A percentile compares a stretch with the other conserved stretches of the same genome.
phyloP scores from a whole-genome alignment of 225 moss, liverwort and hornwort species.

The Bryum argenteum region DNA sequence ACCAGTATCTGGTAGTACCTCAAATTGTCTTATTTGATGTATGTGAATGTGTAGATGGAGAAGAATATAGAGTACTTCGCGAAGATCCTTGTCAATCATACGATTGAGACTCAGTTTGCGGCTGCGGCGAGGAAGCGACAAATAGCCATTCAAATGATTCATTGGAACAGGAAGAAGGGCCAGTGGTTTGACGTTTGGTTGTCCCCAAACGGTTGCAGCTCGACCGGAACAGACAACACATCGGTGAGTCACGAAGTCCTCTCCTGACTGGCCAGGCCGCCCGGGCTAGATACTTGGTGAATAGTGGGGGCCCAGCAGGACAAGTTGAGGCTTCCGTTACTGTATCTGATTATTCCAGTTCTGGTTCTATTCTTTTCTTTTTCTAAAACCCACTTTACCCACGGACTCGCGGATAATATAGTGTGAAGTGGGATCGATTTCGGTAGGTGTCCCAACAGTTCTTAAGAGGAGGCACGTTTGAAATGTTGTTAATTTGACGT shows the following conservation, averaged over 20 bases:
- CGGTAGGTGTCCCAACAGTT: too few relatives aligned
- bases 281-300: background rate
- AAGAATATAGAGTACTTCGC: conserved; percentile 46
- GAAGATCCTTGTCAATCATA: conserved; percentile 30
- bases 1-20: background rate
- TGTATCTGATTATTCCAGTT: background rate
- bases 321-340: background rate
- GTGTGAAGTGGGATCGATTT: too few relatives aligned
- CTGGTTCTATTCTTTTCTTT: background rate
- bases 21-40: conserved; percentile 1
- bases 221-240: conserved; percentile 34
- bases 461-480: background rate
- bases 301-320: background rate
- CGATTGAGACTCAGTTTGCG: conserved; percentile 24
- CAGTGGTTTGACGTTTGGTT: conserved; percentile 59
- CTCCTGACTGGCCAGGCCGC: background rate
- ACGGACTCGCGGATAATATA: background rate
- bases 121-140: conserved; percentile 30
- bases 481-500: background rate
- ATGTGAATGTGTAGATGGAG: conserved; percentile 38
- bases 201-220: conserved; percentile 25
- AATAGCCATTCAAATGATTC: conserved; percentile 41
- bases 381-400: background rate
- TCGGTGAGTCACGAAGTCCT: conserved; percentile 29
- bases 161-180: conserved; percentile 41